These are phyloP conservation scores for Chlamydomonas sp. DNA, from an alignment of 139 green algal genomes.

Conservation along the genomic window DNA sequence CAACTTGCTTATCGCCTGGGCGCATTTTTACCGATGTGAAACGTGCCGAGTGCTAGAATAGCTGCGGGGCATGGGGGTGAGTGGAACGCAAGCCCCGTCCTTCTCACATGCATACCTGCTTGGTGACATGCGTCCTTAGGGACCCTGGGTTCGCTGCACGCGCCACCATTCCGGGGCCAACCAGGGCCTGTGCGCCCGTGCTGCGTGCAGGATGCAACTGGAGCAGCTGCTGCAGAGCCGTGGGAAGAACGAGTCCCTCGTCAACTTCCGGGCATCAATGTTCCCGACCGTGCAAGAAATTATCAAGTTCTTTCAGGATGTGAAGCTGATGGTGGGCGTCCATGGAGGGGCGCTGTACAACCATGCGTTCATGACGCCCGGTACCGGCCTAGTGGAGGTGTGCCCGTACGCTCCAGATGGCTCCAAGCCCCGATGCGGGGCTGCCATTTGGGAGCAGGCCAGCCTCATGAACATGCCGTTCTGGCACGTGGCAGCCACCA, in stretches of 20 bases:
- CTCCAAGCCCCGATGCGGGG: not conserved
- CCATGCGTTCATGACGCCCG: constrained; percentile 3
- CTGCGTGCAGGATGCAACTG: too few relatives aligned
- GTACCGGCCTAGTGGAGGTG: not conserved
- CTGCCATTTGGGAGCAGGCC: not conserved
- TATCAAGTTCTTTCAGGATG: not conserved
- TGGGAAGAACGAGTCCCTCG: too few relatives aligned
- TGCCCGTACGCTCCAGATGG: not conserved
- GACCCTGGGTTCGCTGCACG: too few relatives aligned
- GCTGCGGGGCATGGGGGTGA: too few relatives aligned
- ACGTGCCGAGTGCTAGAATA: too few relatives aligned
- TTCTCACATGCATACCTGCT: not conserved
- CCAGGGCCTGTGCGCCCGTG: too few relatives aligned
- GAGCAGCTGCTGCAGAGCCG: too few relatives aligned
- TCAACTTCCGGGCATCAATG: too few relatives aligned
- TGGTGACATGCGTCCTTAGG: not conserved
- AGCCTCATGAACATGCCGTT: not conserved
- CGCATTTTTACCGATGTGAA: too few relatives aligned
- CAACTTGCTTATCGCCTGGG: too few relatives aligned
- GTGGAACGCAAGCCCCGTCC: not conserved
- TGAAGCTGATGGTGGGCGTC: constrained; percentile 16
- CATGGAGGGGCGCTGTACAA: constrained; percentile 9
- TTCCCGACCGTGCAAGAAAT: not conserved
- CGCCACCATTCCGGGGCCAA: too few relatives aligned
- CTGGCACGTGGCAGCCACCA: not conserved